phyloP scores from a whole-genome alignment of 352 stramenopile genomes.

The Phytophthora melonis region DNA sequence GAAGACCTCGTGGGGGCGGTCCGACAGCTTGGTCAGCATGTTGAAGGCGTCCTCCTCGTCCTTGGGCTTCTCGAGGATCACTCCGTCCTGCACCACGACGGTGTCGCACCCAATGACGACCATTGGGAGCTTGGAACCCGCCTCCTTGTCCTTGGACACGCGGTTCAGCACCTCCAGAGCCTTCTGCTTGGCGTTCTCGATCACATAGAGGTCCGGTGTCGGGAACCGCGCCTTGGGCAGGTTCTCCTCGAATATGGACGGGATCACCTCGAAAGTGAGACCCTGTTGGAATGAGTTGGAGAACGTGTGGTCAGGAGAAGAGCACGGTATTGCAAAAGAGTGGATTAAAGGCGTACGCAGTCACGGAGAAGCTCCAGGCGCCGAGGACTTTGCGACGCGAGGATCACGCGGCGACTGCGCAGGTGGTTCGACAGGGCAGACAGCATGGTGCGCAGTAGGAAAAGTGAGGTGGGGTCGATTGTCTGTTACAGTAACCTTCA shows the following conservation, averaged over 20 bases:
- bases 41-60: slow-evolving; percentile 83
- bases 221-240: slow-evolving; percentile 76
- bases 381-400: slow-evolving; percentile 85
- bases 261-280: slow-evolving; percentile 79
- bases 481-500: too few relatives aligned
- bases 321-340: not conserved
- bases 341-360: slow-evolving; percentile 52
- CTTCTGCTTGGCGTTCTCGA: slow-evolving; percentile 85
- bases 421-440: slow-evolving; percentile 56
- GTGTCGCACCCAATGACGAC: slow-evolving; percentile 91
- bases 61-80: slow-evolving; percentile 91
- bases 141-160: slow-evolving; percentile 27
- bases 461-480: too few relatives aligned
- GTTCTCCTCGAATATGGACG: slow-evolving; percentile 87
- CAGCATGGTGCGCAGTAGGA: slow-evolving; percentile 46
- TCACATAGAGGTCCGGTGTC: slow-evolving; percentile 75
- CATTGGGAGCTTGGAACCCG: slow-evolving; percentile 15
- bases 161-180: slow-evolving; percentile 75
- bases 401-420: slow-evolving; percentile 62
- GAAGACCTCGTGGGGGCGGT: slow-evolving; percentile 84
- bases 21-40: slow-evolving; percentile 83
- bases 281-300: slow-evolving; percentile 43
- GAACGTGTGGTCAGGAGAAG: not conserved
- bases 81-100: slow-evolving; percentile 85
- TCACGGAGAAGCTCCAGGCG: slow-evolving; percentile 77